A percentile compares a stretch with the other conserved stretches of the same genome.
These are phyloP conservation scores for Pelargonium citronellum DNA, from an alignment of 441 rosid genomes.

Conservation along the genomic window DNA sequence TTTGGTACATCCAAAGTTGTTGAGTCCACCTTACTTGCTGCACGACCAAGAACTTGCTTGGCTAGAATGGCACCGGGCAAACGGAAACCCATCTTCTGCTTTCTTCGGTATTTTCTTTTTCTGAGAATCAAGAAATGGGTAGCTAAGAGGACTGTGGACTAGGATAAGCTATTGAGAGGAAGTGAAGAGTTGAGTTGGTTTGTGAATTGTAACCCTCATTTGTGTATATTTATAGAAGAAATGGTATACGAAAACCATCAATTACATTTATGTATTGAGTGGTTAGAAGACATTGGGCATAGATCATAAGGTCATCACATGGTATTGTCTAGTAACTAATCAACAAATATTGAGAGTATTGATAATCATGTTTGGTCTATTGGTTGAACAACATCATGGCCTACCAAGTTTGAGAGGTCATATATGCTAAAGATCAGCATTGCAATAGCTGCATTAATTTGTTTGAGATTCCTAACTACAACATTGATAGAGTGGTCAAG, in stretches of 20 bases:
- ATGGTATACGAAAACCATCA: background rate
- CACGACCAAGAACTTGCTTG: background rate
- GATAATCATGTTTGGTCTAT: too few species aligned
- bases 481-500: too few species aligned
- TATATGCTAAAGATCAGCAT: too few species aligned
- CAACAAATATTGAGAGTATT: background rate
- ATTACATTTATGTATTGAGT: background rate
- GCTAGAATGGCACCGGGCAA: background rate
- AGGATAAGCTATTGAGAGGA: background rate
- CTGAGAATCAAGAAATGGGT: background rate
- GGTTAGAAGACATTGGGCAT: background rate
- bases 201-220: too few species aligned
- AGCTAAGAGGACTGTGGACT: background rate
- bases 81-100: background rate
- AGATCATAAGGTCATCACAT: too few species aligned
- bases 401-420: too few species aligned
- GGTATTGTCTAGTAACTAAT: background rate
- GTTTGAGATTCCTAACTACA: too few species aligned
- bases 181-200: background rate
- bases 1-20: conserved; percentile 26
- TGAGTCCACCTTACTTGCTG: background rate
- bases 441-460: too few species aligned
- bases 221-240: too few species aligned
- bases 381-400: too few species aligned
- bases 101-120: too few species aligned